phyloP scores from a whole-genome alignment of 192 early-diverging fungal species.

The Rhizophagus clarus region DNA sequence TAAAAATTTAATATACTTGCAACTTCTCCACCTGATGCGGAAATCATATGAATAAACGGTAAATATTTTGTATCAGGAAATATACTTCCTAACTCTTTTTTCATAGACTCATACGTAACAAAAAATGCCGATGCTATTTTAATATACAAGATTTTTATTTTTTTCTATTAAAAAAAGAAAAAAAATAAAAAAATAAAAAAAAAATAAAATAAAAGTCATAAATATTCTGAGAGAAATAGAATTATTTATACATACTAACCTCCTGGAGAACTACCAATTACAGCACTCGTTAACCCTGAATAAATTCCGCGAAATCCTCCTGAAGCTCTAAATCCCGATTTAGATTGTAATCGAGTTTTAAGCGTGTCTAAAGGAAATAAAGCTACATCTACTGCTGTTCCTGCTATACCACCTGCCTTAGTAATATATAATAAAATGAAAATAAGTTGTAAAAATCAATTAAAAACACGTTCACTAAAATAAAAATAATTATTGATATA shows the following conservation, averaged over 20 bases:
- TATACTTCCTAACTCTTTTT: constrained; percentile 49
- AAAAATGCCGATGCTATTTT: constrained; percentile 82
- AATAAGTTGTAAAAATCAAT: no score
- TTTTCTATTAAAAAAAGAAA: background rate
- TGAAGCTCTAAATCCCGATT: constrained; percentile 77
- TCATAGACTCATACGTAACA: constrained; percentile 86
- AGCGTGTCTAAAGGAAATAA: constrained; percentile 97
- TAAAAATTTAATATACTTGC: constrained; percentile 49
- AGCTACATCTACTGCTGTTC: constrained; percentile 89
- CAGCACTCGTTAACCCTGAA: constrained; percentile 84
- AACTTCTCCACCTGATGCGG: constrained; percentile 89
- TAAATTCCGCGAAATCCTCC: constrained; percentile 93
- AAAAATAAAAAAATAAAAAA: background rate
- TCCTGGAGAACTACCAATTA: constrained; percentile 91
- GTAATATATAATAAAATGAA: background rate
- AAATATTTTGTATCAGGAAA: constrained; percentile 52
- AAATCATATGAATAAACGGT: constrained; percentile 80
- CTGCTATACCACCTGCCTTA: constrained; percentile 84
- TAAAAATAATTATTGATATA: no score
- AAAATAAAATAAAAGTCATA: background rate
- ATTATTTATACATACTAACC: constrained; percentile 45
- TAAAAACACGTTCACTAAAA: no score
- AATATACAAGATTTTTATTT: background rate
- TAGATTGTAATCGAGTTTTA: constrained; percentile 93
- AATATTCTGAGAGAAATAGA: background rate